Base-by-base conservation (phyloP, 1,139 yeast genomes). In the Scheffersomyces titani region DNA sequence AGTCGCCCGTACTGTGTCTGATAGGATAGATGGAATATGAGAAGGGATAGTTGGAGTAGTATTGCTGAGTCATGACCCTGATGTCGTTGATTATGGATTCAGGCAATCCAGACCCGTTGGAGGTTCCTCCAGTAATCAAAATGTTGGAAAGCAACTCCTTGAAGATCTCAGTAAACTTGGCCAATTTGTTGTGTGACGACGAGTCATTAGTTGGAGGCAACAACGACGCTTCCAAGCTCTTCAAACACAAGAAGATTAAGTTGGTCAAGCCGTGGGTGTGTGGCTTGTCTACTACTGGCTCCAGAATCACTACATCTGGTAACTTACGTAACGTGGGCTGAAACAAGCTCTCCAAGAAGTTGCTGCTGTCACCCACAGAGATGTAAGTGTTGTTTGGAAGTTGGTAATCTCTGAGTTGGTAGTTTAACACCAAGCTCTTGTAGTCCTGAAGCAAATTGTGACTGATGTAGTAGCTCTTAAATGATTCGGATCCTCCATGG, bases 91-190 rank as follows among this genome's bases (percentile, higher is more conserved):
- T 73, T 9, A 89, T 73, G 65, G 90, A 81, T 61, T 84, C 87
- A 52, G 85, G 84, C 57, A 89, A 74, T 3, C 90, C 91, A 21
- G 83, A 81, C 30, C 87, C 75, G 57, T 83, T 73, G 1, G 92
- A 82, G 1, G 86, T 72, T 9, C 88, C 86, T 44, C 96, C 94
- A 5, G 90, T 87, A 54, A 89, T 77, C 48, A 89, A 81, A 11
- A 89, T 82, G 65, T 86, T 88, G n/a, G 84, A 77, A 54, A 88
- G 71, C 53, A 78, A 70, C 47, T 69, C 74, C 58, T 74, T 76
- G 65, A 79, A 76, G 21, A 74, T 72, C 56, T 80, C 83, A 59
- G 75, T 76, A 61, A 78, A 77, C 52, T 77, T 67, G 20, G 76
- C 76, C 63, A 68, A 70, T 51, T 72, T 68, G 55, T 68, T 61